Evolutionary conservation across 257 asterid species (phyloP).

Genomic region (Catharanthus roseus): DNA sequence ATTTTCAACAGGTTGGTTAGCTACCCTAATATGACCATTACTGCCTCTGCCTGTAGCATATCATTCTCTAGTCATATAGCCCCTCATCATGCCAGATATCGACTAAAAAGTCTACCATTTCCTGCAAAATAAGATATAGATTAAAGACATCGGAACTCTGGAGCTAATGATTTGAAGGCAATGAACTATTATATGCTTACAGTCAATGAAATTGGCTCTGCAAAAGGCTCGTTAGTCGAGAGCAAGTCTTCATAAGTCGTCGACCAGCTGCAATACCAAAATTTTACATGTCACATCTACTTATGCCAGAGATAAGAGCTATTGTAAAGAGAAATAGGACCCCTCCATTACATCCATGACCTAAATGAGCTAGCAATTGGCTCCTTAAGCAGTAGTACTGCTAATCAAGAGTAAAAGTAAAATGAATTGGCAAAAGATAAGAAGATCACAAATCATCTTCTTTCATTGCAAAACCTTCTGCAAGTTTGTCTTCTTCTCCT

Average conservation of each 20-base stretch:
- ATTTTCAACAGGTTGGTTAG: not conserved
- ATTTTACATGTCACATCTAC: not conserved
- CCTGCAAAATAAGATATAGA: conserved; percentile 39
- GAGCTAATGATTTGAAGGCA: not conserved
- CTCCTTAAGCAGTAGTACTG: not conserved
- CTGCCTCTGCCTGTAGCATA: not conserved
- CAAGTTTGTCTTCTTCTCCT: not conserved
- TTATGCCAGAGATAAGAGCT: not conserved
- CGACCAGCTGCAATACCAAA: conserved; percentile 75
- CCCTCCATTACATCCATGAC: not conserved
- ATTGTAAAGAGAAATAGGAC: not conserved
- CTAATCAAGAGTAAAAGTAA: not conserved
- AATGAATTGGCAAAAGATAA: not conserved
- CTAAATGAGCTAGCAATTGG: not conserved
- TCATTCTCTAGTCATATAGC: conserved; percentile 54
- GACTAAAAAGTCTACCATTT: conserved; percentile 89
- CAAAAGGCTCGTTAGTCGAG: conserved; percentile 65
- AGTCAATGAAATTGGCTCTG: conserved; percentile 61
- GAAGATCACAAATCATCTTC: too few species aligned
- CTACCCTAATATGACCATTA: conserved; percentile 13
- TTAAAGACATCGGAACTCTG: not conserved
- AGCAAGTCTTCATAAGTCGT: conserved; percentile 82
- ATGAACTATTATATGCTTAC: conserved; percentile 36
- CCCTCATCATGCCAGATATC: conserved; percentile 94
- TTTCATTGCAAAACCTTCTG: not conserved